Evolutionary conservation across 148 eudicot genomes (phyloP).

Genomic region (Fagopyrum esculentum): DNA sequence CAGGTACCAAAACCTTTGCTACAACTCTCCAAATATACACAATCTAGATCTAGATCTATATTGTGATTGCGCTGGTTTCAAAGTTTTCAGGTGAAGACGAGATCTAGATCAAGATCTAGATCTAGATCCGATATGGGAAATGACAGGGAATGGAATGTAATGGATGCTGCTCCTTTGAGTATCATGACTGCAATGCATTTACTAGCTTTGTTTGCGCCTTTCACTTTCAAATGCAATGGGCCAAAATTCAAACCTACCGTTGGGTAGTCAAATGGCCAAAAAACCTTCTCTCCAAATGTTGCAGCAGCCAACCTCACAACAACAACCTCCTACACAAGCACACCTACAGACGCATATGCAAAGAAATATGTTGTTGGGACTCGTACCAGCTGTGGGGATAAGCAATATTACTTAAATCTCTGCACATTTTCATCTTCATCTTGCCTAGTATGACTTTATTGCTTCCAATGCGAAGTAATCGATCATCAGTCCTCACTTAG

Average conservation of each 20-base stretch:
- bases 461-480: slow-evolving; percentile 15
- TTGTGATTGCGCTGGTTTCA: too few species aligned
- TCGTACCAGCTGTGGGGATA: slow-evolving; percentile 56
- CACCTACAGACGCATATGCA: slow-evolving; percentile 29
- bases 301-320: slow-evolving; percentile 30
- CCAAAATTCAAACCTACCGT: slow-evolving; percentile 43
- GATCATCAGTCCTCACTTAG: slow-evolving; percentile 48
- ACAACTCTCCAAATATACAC: too few species aligned
- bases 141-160: slow-evolving; percentile 48
- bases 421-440: too few species aligned
- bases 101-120: too few species aligned
- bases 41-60: too few species aligned
- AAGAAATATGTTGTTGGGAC: slow-evolving; percentile 83
- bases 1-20: slow-evolving; percentile 41
- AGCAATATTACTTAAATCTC: slow-evolving; percentile 34
- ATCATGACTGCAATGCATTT: slow-evolving; percentile 50
- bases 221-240: slow-evolving; percentile 43
- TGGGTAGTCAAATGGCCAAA: slow-evolving; percentile 55
- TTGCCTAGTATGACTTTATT: too few species aligned
- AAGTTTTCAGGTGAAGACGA: too few species aligned
- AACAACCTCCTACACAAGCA: slow-evolving; percentile 28
- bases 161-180: slow-evolving; percentile 30
- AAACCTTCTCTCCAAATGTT: slow-evolving; percentile 49
- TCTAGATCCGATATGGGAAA: too few species aligned
- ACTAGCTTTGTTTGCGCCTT: slow-evolving; percentile 52